Evolutionary conservation across 192 early-diverging fungal genomes (phyloP), one percentile per base, ranked within the genome.

Genomic region (Coemansia reversa): DNA sequence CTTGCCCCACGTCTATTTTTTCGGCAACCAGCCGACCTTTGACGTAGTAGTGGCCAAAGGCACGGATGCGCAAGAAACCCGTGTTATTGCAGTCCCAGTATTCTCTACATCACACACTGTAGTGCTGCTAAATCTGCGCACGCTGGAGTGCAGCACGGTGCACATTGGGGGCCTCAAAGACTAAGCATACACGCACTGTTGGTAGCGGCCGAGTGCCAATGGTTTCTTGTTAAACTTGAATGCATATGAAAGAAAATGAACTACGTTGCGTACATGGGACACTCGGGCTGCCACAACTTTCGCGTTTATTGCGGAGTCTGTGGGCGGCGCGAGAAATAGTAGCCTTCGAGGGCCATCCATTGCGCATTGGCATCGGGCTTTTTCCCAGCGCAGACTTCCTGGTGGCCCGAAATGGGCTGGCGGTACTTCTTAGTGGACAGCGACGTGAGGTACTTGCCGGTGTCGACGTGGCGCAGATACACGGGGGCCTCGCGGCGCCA

Each of bases 21-120:
- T 95, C 50, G 95, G 94, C 23, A 96, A 94, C 69, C 96, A 98
- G 66, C 82, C 82, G 20, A 62, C 74, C 42, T 94, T 89, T 74
- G 89, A 78, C 5, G 22, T 24, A 20, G 60, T 18, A 8, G 27
- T 87, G 16, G 62, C 87, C 1, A 53, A 64, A 65, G 89, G 87
- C 3, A 16, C 63, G 12, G 82, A 85, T 22, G 84, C 85, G 11
- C 85, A 87, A 60, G 54, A 58, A 16, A 89, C 88, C 8, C 79
- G 89, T 7, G 81, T 97, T 1, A 76, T 97, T 1, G 76, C 89
- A 29, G 78, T 98, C 0, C 96, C 96, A 7, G 79, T 81, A 0
- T 98, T 98, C 74, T 53, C 82, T 2, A 58, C 85, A 12, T 85
- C 90, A 20, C 79, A 82, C 14, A 77, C 77, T 4, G 82, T 95